These are phyloP conservation scores for Acer yangbiense DNA, from an alignment of 345 rosid species.

Conservation along the genomic window DNA sequence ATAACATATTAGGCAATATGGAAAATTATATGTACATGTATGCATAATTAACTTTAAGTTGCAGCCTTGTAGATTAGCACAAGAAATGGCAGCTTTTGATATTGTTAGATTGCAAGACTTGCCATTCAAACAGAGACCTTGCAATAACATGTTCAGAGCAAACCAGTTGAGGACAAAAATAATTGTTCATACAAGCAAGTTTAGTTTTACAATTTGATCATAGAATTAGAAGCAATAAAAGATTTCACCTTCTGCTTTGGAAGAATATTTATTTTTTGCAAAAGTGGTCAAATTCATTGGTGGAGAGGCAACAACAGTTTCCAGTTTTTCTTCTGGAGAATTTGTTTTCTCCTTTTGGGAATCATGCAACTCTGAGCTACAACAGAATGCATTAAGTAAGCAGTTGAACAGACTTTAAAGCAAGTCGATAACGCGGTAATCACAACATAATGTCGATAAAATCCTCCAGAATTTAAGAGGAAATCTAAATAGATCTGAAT, in stretches of 20 bases:
- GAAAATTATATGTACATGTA: not conserved
- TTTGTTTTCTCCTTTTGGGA: not conserved
- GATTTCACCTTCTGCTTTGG: not conserved
- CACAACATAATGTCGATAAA: no score
- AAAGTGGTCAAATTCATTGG: not conserved
- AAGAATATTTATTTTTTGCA: not conserved
- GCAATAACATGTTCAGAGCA: not conserved
- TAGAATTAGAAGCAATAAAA: no score
- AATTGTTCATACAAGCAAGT: not conserved
- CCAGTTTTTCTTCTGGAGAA: not conserved
- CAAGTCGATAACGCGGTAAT: no score
- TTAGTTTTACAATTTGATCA: no score
- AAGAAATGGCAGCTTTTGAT: no score
- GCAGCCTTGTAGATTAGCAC: no score
- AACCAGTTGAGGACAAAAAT: not conserved
- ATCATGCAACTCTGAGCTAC: not conserved
- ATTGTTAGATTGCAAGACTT: no score
- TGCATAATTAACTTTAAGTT: not conserved
- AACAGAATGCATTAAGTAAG: not conserved
- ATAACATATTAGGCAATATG: conserved; percentile 2
- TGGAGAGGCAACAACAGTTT: conserved; percentile 1
- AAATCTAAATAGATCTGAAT: no score
- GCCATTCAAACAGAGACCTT: not conserved
- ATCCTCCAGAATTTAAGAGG: no score
- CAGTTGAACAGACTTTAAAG: no score